phyloP scores from a whole-genome alignment of 495 filamentous ascomycete species.

The Talaromyces proteolyticus region DNA sequence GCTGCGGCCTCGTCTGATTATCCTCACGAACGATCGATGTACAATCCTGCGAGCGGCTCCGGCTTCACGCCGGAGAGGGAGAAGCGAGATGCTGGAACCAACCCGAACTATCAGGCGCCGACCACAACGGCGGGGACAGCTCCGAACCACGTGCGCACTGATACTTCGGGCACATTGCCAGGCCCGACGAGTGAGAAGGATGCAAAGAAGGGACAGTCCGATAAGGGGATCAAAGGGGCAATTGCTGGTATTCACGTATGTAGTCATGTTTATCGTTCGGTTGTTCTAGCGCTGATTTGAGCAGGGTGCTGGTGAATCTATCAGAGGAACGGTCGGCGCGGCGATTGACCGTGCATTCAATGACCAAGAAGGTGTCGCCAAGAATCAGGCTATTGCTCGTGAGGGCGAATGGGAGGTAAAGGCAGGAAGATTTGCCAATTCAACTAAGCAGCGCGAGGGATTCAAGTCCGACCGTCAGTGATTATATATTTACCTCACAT shows the following conservation, averaged over 20 bases:
- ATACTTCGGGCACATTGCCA: background rate
- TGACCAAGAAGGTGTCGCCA: constrained; percentile 24
- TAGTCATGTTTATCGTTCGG: background rate
- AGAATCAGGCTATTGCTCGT: constrained; percentile 30
- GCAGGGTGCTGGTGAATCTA: constrained; percentile 36
- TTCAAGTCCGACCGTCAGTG: background rate
- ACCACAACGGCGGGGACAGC: constrained; percentile 6
- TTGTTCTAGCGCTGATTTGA: background rate
- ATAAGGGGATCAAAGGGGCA: constrained; percentile 15
- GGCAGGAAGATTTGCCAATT: constrained; percentile 15
- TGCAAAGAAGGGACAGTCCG: constrained; percentile 3
- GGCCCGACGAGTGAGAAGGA: constrained; percentile 10
- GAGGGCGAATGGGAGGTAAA: constrained; percentile 32
- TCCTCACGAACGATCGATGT: constrained; percentile 13
- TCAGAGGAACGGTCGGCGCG: constrained; percentile 33
- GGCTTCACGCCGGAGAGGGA: constrained; percentile 11
- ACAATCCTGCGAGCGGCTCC: constrained; percentile 23
- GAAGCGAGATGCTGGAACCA: constrained; percentile 1
- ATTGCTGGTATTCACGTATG: constrained; percentile 9
- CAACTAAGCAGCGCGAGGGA: constrained; percentile 3
- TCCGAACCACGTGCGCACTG: constrained; percentile 9
- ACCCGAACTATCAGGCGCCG: constrained; percentile 6
- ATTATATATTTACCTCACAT: too few species aligned
- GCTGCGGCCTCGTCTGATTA: constrained; percentile 4
- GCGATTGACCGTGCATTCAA: constrained; percentile 36